Conservation (phyloP, 2,329 filamentous ascomycete species). For the Elsinoe necatrix region DNA sequence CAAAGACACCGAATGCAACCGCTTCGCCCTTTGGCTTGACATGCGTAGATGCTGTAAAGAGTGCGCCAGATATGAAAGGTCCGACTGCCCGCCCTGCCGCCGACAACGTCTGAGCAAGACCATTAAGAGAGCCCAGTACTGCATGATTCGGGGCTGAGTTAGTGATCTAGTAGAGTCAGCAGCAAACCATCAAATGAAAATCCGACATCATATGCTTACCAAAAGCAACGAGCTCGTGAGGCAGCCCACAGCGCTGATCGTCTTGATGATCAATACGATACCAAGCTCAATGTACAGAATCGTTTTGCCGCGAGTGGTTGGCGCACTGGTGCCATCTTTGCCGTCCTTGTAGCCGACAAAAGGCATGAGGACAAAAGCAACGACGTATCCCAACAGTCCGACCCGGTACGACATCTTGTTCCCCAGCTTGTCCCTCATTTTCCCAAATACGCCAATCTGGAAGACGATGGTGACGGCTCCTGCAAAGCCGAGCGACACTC, state of each 20-base stretch:
- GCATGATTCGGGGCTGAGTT: constrained; percentile 83
- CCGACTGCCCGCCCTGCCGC: constrained; percentile 83
- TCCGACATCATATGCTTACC: constrained; percentile 17
- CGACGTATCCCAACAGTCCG: constrained; percentile 67
- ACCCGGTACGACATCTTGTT: constrained; percentile 78
- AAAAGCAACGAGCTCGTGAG: constrained; percentile 81
- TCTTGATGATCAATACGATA: constrained; percentile 73
- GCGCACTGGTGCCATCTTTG: constrained; percentile 27
- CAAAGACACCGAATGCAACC: constrained; percentile 80
- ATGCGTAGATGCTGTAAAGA: constrained; percentile 71
- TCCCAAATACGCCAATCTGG: constrained; percentile 77
- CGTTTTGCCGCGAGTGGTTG: constrained; percentile 47
- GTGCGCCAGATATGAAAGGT: constrained; percentile 75
- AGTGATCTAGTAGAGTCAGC: constrained; percentile 57
- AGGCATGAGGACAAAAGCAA: constrained; percentile 81
- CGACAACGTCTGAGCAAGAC: constrained; percentile 85
- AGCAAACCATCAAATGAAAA: background rate
- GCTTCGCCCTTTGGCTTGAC: constrained; percentile 74
- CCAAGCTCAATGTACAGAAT: constrained; percentile 80
- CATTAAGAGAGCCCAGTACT: constrained; percentile 82
- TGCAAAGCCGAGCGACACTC: constrained; percentile 74
- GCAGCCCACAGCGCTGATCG: constrained; percentile 79
- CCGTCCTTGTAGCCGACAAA: constrained; percentile 72
- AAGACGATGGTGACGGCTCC: constrained; percentile 81
- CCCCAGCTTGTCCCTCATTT: constrained; percentile 66